Evolutionary conservation across 371 early-diverging fungal genomes (phyloP), one percentile per base, ranked within the genome.

Genomic region (Rhizoclosmatium hyalinum): DNA sequence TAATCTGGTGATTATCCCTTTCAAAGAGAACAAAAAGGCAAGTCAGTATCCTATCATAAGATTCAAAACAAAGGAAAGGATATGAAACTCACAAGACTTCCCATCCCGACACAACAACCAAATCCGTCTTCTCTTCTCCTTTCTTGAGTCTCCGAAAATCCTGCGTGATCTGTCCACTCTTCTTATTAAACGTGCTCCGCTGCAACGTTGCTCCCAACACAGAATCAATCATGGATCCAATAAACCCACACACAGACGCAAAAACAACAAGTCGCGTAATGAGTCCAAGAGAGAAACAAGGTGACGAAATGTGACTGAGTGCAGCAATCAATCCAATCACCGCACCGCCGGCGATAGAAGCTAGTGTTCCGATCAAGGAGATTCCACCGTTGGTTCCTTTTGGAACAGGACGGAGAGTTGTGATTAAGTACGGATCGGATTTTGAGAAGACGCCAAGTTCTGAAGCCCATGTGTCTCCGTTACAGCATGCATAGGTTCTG

Each of bases 371-470:
- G 5, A 80, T n/a, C 1, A 58, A 41, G 17, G 73, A 69, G 24
- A 83, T 58, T 41, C 92, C 96, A 17, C 95, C 96, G 80, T 95
- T 96, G 4, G 95, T 96, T 3, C 95, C 96, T 46, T 92, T 92
- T 1, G 96, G 96, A 1, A 96, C 94, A 50, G 80, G 76, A 61
- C 81, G 79, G 69, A 91, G 77, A 0, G 88, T 89, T 3, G 94
- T 94, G 60, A 96, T 93, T 3, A 95, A 83, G 8, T 86, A 80
- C 3, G 96, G 96, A 88, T 88, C 90, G 32, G 82, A 79, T 46
- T 84, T 85, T 74, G 89, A 91, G 41, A 96, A 82, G 21, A 94
- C 89, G 1, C 96, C 96, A 21, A 95, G 82, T 80, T 95, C 96
- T 82, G 43, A 42, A 6, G 95, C 92, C 94, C 93, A 94, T 55